Base-by-base conservation (phyloP, 192 early-diverging fungal genomes). In the Helicostylum pulchrum region DNA sequence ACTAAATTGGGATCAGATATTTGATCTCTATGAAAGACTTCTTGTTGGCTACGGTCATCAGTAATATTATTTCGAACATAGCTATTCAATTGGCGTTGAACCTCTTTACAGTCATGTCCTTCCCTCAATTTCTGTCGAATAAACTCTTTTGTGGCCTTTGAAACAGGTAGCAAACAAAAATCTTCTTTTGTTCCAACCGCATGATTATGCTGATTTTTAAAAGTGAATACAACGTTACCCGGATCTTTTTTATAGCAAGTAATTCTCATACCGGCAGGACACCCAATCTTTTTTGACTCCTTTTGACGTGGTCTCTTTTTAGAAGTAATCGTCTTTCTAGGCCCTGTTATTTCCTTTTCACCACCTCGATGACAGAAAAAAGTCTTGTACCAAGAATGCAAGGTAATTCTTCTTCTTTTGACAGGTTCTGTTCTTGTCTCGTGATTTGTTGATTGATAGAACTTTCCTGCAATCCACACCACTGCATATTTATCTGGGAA, bases 41-140 rank as follows among this genome's bases (percentile, higher is more conserved):
- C 19, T 26, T 52, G 23, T 8, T 52, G 15, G 0, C 7, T 26
- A 52, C 4, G 26, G 2, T 30, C 4, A 52, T 26, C 2, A 23
- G 7, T 26, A 52, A 23, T 26, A 26, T 26, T 26, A 26, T 26
- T 26, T 26, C 26, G 26, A 26, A 26, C 21, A 26, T 52, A 21
- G 20, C 11, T 20, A 9, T 52, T 52, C 2, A 52, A 52, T 26
- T 52, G 50, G 3, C 50, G 19, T 52, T 52, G 52, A 31, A 53
- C 21, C 30, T 53, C 52, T 53, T 26, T 53, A 32, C 52, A 53
- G 0, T 53, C 52, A 53, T 53, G 30, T 9, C 52, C 52, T 53
- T 52, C 7, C 2, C 4, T 8, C 2, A 52, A 19, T 11, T 52
- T 52, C 20, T 52, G 50, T 19, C 19, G 32, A 6, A 53, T 30